Evolutionary conservation across 495 filamentous ascomycete species (phyloP), one percentile per base, ranked within the genome.

Genomic region (Geopyxis carbonaria): DNA sequence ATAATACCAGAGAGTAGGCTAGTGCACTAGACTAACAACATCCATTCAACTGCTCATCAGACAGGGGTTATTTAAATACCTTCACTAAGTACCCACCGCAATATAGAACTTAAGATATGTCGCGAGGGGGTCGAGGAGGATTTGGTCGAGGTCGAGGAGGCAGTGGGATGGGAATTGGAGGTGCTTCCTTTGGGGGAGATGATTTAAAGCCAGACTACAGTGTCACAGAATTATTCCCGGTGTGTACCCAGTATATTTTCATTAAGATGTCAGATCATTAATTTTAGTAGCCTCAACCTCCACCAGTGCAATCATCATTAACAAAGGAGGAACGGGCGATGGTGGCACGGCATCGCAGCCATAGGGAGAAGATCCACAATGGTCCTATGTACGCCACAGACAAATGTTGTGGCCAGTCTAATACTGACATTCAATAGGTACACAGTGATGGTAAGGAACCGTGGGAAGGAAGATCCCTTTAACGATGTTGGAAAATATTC

Each of bases 321-420:
- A 24, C 31, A 2, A 56, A 56, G 31, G 52, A 56, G n/a, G 53
- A 56, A 18, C 41, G 48, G 4, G 42, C 39, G 7, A 56, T 42
- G 22, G 46, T 56, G 14, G 32, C 47, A 7, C 48, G 53, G 2
- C 52, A 45, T 27, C 52, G 52, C 13, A 42, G 42, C 37, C 42
- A 57, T 25, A 41, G 53, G 14, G 53, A 56, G 18, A 56, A 56
- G 22, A 50, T 56, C 5, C 51, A 48, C 14, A 56, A 51, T 22
- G 53, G 53, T 4, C 45, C 53, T 13, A 35, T 56, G 24, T 56
- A 51, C 29, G n/a, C n/a, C n/a, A n/a, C n/a, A n/a, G n/a, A n/a
- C n/a, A n/a, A n/a, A 22, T 23, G 21, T 8, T 10, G 5, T 9
- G 23, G 20, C 8, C 5, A 40, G 23, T 11, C 20, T 47, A 19